Conservation (phyloP, 2,329 filamentous ascomycete species). For the Cercospora brassicicola region DNA sequence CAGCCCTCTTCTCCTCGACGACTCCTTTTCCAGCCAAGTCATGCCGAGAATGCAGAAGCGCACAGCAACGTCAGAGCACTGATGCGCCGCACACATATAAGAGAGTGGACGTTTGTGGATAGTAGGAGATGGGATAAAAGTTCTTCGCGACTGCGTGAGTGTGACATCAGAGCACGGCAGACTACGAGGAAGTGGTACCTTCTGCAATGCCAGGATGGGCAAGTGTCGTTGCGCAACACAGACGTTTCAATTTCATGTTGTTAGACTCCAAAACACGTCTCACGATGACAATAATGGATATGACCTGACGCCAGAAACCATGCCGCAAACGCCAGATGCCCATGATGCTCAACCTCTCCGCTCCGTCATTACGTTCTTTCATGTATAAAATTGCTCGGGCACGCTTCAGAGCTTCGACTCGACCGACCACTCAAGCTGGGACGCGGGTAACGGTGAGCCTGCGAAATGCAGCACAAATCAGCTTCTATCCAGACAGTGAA, state of each 20-base stretch:
- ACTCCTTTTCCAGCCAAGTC: not conserved
- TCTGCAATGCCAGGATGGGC: not conserved
- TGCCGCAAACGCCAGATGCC: not conserved
- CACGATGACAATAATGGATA: not conserved
- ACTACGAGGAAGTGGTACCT: not conserved
- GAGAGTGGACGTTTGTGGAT: not conserved
- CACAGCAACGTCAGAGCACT: not conserved
- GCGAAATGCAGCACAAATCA: not conserved
- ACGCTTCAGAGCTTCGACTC: not conserved
- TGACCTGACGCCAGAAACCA: not conserved
- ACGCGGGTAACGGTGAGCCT: not conserved
- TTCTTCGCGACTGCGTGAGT: not conserved
- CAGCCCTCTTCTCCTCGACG: not conserved
- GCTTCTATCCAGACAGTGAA: not conserved
- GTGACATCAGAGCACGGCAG: not conserved
- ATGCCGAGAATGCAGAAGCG: not conserved
- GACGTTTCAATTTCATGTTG: not conserved
- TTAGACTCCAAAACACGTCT: not conserved
- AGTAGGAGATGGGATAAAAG: not conserved
- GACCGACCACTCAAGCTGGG: constrained; percentile 1
- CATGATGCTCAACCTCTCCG: not conserved
- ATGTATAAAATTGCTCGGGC: not conserved
- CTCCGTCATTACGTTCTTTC: not conserved
- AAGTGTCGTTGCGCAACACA: not conserved
- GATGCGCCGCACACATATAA: not conserved